A percentile compares a stretch with the other conserved stretches of the same genome.
These are phyloP conservation scores for Xylaria sp. DNA, from an alignment of 495 filamentous ascomycete species.

Conservation along the genomic window DNA sequence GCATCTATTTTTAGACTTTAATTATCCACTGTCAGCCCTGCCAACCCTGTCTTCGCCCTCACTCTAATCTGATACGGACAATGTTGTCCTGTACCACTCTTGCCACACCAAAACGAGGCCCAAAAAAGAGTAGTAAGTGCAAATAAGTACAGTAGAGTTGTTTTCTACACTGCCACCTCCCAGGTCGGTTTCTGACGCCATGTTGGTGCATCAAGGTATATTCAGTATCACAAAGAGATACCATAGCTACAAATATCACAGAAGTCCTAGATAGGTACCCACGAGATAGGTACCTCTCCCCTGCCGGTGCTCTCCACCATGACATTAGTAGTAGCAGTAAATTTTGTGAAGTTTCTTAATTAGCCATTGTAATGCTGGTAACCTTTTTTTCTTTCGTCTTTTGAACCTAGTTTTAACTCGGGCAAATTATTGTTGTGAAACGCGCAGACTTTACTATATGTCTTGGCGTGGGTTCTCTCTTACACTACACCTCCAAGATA, in stretches of 20 bases:
- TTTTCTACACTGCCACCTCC: not conserved
- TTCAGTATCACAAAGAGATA: not conserved
- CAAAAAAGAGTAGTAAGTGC: not conserved
- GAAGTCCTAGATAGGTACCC: not conserved
- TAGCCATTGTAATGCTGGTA: not conserved
- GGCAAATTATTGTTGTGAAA: not conserved
- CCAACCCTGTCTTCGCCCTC: not conserved
- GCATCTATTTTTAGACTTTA: conserved; percentile 6
- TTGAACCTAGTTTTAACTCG: not conserved
- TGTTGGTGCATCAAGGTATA: not conserved
- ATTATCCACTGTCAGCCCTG: conserved; percentile 1
- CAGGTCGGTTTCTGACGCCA: not conserved
- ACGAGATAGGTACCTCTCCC: not conserved
- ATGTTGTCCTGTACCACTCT: not conserved
- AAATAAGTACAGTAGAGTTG: not conserved
- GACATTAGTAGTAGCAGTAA: not conserved
- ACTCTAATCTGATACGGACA: not conserved
- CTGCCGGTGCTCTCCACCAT: not conserved
- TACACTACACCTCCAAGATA: conserved; percentile 5
- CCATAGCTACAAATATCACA: not conserved
- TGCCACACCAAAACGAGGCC: not conserved
- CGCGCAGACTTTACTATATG: not conserved
- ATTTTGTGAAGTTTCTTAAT: not conserved
- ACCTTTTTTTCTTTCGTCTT: too few species aligned
- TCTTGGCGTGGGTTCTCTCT: too few species aligned